phyloP scores from a whole-genome alignment of 306 rosid species.

The Canavalia ensiformis region DNA sequence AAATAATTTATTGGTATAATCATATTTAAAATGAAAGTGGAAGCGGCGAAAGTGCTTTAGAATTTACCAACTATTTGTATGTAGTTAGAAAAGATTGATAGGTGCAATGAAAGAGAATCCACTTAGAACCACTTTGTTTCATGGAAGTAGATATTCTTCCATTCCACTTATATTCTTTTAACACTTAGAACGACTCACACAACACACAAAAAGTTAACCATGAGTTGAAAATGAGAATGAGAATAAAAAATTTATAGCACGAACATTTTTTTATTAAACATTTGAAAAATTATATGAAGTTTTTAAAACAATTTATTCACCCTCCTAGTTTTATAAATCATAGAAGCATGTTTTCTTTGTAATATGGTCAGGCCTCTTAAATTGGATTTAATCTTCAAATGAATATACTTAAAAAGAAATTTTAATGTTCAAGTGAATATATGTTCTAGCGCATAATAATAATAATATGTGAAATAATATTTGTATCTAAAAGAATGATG shows the following conservation, averaged over 20 bases:
- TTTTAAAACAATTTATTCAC: not conserved
- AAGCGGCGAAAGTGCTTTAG: conserved; percentile 54
- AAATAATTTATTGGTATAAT: conserved; percentile 60
- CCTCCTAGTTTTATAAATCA: not conserved
- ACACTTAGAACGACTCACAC: conserved; percentile 44
- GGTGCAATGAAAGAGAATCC: conserved; percentile 65
- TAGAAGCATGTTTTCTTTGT: not conserved
- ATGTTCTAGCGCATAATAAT: too few species aligned
- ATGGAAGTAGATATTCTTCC: conserved; percentile 56
- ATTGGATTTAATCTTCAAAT: too few species aligned
- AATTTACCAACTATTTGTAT: conserved; percentile 50
- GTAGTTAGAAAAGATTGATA: conserved; percentile 45
- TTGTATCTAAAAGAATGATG: too few species aligned
- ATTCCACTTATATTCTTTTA: conserved; percentile 38
- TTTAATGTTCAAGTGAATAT: too few species aligned
- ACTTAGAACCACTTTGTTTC: conserved; percentile 60
- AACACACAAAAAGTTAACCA: conserved; percentile 24
- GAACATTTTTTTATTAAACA: not conserved
- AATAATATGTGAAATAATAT: too few species aligned
- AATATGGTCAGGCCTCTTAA: too few species aligned
- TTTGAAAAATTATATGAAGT: not conserved
- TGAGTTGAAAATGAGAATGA: not conserved
- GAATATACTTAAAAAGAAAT: too few species aligned
- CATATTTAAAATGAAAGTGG: conserved; percentile 68
- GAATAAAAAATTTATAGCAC: not conserved